Percentiles rank a stretch among this genome's conserved stretches.
Evolutionary conservation across 257 asterid species (phyloP).

Genomic region (Thymus mandschuricus): DNA sequence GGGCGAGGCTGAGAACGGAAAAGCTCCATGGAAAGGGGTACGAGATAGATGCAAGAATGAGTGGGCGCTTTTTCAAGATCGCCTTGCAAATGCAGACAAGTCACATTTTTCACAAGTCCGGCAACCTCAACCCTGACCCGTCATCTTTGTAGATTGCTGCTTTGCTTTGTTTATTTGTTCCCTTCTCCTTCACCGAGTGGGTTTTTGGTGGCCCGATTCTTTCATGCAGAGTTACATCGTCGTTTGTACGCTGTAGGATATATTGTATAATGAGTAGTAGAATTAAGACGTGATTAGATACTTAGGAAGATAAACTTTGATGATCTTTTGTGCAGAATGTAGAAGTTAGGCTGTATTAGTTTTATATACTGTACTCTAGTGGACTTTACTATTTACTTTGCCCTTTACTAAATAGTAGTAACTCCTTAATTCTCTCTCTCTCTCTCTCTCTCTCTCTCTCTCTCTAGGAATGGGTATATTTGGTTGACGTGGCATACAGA

Average conservation of each 20-base stretch:
- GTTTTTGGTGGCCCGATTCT: constrained; percentile 29
- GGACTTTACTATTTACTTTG: not conserved
- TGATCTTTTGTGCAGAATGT: constrained; percentile 37
- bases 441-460: no score
- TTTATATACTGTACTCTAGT: constrained; percentile 29
- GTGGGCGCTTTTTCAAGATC: constrained; percentile 97
- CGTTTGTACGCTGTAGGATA: constrained; percentile 28
- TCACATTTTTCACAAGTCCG: constrained; percentile 61
- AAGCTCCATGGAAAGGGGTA: constrained; percentile 97
- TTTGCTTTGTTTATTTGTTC: constrained; percentile 11
- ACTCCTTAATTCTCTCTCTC: constrained; percentile 13
- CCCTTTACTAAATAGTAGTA: not conserved
- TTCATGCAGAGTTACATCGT: constrained; percentile 27
- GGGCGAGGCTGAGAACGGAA: constrained; percentile 85
- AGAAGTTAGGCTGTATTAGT: constrained; percentile 31
- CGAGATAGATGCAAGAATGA: constrained; percentile 92
- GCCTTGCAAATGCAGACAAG: constrained; percentile 88
- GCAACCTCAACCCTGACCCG: constrained; percentile 35
- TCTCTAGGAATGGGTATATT: no score
- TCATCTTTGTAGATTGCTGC: constrained; percentile 39
- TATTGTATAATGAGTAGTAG: constrained; percentile 32
- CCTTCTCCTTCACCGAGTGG: constrained; percentile 21
- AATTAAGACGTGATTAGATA: constrained; percentile 21
- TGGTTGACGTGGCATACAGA: no score
- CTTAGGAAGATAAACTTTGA: constrained; percentile 10